phyloP scores from a whole-genome alignment of 2,329 filamentous ascomycete genomes.

The Paraphaeosphaeria sporulosa region DNA sequence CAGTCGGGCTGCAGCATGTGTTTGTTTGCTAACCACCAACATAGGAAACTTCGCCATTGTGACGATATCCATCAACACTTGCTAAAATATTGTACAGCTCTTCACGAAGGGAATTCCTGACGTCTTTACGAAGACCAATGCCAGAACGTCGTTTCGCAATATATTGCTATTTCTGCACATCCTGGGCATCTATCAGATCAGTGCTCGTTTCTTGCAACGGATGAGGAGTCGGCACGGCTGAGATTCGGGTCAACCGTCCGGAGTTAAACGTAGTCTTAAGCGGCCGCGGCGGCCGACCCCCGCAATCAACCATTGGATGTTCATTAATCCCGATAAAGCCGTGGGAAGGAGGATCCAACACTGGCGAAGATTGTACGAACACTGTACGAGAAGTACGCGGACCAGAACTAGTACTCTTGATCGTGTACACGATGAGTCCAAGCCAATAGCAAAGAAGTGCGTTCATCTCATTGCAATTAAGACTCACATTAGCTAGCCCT shows the following conservation, averaged over 20 bases:
- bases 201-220: not conserved
- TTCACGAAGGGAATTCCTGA: no score
- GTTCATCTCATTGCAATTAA: no score
- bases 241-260: not conserved
- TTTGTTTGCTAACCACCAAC: no score
- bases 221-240: not conserved
- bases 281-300: not conserved
- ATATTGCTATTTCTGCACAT: not conserved
- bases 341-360: not conserved
- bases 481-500: no score
- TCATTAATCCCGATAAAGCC: not conserved
- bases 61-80: no score
- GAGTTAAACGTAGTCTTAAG: not conserved
- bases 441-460: no score
- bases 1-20: no score
- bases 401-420: not conserved
- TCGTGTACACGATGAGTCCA: no score
- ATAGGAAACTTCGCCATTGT: no score
- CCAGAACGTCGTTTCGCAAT: not conserved
- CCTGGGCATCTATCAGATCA: not conserved
- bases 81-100: no score
- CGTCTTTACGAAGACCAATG: not conserved
- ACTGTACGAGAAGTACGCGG: not conserved
- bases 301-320: not conserved
- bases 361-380: not conserved